phyloP scores from a whole-genome alignment of 164 flowering plant genomes.

The Sedum album region DNA sequence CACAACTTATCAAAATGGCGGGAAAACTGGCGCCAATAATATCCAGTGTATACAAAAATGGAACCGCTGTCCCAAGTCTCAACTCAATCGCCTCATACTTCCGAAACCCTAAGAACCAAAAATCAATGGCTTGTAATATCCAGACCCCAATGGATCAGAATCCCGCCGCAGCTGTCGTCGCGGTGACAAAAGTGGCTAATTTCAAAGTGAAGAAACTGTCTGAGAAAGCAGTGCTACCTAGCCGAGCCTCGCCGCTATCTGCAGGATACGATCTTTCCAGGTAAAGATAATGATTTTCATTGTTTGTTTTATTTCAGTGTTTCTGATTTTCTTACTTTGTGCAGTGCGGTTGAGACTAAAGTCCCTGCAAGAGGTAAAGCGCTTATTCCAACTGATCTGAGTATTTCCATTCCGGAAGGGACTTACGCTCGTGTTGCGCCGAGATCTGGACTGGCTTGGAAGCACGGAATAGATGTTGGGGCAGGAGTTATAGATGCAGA shows the following conservation, averaged over 20 bases:
- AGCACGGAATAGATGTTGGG: slow-evolving; percentile 86
- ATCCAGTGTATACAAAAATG: too few species aligned
- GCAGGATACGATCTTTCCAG: slow-evolving; percentile 79
- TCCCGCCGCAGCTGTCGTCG: too few species aligned
- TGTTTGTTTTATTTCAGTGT: too few species aligned
- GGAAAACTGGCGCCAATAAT: too few species aligned
- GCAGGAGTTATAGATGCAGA: slow-evolving; percentile 94
- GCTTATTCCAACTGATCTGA: slow-evolving; percentile 62
- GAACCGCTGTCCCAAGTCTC: too few species aligned
- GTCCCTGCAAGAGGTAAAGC: slow-evolving; percentile 82
- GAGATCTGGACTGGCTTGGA: slow-evolving; percentile 82
- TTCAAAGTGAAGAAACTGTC: slow-evolving; percentile 56
- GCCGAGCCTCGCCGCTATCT: slow-evolving; percentile 42
- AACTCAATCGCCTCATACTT: too few species aligned
- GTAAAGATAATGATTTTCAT: too few species aligned
- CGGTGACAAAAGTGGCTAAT: too few species aligned
- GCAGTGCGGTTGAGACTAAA: slow-evolving; percentile 49
- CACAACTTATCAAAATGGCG: too few species aligned
- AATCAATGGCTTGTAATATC: too few species aligned
- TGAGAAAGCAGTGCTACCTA: slow-evolving; percentile 53
- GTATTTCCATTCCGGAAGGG: slow-evolving; percentile 64
- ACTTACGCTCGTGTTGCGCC: slow-evolving; percentile 88
- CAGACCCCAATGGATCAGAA: too few species aligned
- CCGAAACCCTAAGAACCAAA: too few species aligned
- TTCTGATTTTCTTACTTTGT: neutral